Evolutionary conservation across 2,329 filamentous ascomycete species (phyloP).

Genomic region (Alternaria triticina): DNA sequence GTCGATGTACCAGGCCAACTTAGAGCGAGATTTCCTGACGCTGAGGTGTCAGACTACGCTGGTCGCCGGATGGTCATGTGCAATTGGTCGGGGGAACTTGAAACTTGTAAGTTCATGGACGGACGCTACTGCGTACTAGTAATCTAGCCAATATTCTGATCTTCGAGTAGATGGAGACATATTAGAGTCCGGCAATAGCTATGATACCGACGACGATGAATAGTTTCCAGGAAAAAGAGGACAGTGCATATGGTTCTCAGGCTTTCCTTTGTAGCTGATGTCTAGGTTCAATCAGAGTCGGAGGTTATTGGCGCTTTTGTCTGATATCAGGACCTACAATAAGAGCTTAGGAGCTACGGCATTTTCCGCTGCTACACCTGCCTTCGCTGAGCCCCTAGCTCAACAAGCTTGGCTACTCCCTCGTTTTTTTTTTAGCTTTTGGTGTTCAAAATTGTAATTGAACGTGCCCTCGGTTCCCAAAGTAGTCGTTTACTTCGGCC

Average conservation of each 20-base stretch:
- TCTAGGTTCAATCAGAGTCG: neutral
- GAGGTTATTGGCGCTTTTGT: neutral
- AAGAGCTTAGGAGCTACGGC: neutral
- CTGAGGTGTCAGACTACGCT: neutral
- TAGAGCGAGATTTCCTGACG: neutral
- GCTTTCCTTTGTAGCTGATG: neutral
- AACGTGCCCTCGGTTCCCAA: neutral
- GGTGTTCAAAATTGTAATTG: neutral
- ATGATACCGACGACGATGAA: neutral
- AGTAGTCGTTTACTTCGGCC: neutral
- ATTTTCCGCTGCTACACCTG: neutral
- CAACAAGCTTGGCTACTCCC: neutral
- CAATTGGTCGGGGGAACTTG: neutral
- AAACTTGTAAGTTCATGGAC: neutral
- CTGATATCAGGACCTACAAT: neutral
- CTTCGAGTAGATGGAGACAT: neutral
- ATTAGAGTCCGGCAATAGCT: neutral
- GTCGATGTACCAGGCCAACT: neutral
- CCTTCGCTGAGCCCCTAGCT: neutral
- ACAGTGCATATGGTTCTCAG: neutral
- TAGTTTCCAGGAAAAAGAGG: neutral
- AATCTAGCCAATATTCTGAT: neutral
- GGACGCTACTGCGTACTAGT: neutral
- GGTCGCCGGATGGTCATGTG: neutral
- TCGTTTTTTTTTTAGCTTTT: neutral